These are phyloP conservation scores for Withania somnifera DNA, from an alignment of 305 asterid genomes.

Conservation along the genomic window DNA sequence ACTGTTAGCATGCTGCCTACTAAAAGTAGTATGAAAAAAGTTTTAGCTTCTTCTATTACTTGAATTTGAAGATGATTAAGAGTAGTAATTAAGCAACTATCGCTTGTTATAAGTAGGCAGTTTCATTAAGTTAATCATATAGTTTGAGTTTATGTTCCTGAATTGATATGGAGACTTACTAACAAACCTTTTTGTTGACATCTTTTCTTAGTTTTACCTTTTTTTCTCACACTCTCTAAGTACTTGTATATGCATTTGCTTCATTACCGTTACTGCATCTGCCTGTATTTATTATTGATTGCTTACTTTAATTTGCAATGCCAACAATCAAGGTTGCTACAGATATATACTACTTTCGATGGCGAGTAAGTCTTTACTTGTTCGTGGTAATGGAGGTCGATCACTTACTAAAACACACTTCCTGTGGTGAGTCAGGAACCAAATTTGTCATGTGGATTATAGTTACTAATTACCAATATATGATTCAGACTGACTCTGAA, in stretches of 20 bases:
- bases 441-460: too few species aligned
- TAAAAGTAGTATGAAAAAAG: background rate
- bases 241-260: background rate
- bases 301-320: background rate
- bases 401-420: too few species aligned
- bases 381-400: too few species aligned
- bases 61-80: background rate
- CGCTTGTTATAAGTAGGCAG: background rate
- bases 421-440: too few species aligned
- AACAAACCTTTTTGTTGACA: background rate
- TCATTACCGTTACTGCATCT: background rate
- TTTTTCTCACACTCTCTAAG: background rate
- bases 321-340: too few species aligned
- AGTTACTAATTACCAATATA: too few species aligned
- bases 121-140: background rate
- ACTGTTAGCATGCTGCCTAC: too few species aligned
- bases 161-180: background rate
- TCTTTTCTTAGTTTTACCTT: background rate
- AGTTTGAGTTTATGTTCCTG: background rate
- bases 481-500: too few species aligned
- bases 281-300: background rate
- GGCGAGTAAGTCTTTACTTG: too few species aligned
- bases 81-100: background rate
- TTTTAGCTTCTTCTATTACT: background rate
- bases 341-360: too few species aligned